phyloP scores from a whole-genome alignment of 192 early-diverging fungal genomes.

The Coemansia sp. region DNA sequence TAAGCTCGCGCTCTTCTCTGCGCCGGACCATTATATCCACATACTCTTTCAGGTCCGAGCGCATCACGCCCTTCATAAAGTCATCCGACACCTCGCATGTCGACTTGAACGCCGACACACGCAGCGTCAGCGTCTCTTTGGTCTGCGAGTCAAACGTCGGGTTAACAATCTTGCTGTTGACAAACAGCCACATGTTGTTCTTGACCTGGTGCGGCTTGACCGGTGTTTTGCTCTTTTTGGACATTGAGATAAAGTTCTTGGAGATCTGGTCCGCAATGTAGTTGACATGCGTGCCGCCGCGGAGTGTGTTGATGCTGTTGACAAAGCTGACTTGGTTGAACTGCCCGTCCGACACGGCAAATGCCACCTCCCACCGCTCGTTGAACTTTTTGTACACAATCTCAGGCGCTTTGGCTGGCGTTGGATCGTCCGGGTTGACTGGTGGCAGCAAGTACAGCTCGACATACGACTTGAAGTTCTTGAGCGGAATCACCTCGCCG shows the following conservation, averaged over 20 bases:
- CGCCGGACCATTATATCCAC: slow-evolving; percentile 67
- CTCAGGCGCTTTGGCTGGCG: slow-evolving; percentile 28
- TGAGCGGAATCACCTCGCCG: slow-evolving; percentile 75
- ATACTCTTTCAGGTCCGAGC: slow-evolving; percentile 80
- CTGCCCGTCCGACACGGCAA: slow-evolving; percentile 89
- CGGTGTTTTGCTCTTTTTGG: slow-evolving; percentile 69
- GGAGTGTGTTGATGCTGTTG: slow-evolving; percentile 92
- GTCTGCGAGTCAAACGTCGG: slow-evolving; percentile 97
- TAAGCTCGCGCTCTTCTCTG: slow-evolving; percentile 73
- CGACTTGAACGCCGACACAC: slow-evolving; percentile 72
- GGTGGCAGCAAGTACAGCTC: slow-evolving; percentile 67
- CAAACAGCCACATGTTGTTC: slow-evolving; percentile 88
- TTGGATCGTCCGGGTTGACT: slow-evolving; percentile 18
- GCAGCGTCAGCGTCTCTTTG: slow-evolving; percentile 91
- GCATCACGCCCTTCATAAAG: slow-evolving; percentile 81
- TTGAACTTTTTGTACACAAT: slow-evolving; percentile 74
- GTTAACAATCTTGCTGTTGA: slow-evolving; percentile 93
- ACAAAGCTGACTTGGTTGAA: slow-evolving; percentile 96
- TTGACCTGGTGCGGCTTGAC: slow-evolving; percentile 84
- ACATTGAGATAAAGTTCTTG: slow-evolving; percentile 60
- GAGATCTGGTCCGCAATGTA: slow-evolving; percentile 81
- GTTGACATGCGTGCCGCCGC: slow-evolving; percentile 89
- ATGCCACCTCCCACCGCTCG: slow-evolving; percentile 91
- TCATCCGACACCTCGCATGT: slow-evolving; percentile 71
- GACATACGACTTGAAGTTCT: slow-evolving; percentile 87